Base-by-base conservation (phyloP, 2,329 filamentous ascomycete genomes). In the Aspergillus ibericus region DNA sequence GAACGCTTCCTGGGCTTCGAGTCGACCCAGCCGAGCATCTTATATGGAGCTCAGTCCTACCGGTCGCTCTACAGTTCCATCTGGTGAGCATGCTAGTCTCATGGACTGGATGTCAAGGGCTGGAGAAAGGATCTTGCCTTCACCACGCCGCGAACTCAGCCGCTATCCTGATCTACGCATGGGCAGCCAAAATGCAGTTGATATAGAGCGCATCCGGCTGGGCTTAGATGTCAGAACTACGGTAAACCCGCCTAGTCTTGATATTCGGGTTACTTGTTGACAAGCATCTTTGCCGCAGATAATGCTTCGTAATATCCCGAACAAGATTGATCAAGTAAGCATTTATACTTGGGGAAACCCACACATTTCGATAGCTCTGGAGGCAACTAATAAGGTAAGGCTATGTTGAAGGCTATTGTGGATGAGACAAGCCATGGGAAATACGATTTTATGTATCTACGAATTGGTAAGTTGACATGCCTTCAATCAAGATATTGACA, bases 291-390 rank as follows among this genome's bases (percentile, higher is more conserved):
- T 15, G n/a, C 13, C 13, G 34, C 27, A 92, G 88, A 91, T 98
- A 64, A 97, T 98, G 93, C 77, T 97, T 32, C 88, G 93, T 38
- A 97, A 98, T 72, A 93, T 97, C 47, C 93, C 93, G 1, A 96
- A 96, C 77, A 92, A 93, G 68, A 88, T 96, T 56, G 86, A 92
- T 67, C 86, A 80, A 70, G 78, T 80, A 73, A 63, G 75, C 16
- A 13, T 20, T 18, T 22, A 12, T 13, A 25, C 12, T 13, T 5
- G n/a, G 25, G 18, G 7, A 2, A 13, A 25, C 29, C 2, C 5
- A 40, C 22, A 10, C 2, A 16, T 47, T 10, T 0, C 8, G 29
- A 32, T 27, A 36, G n/a, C 10, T 42, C 16, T 13, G 4, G 22
- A 10, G 29, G 27, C 7, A 34, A 29, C 32, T 60, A 35, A 60